Evolutionary conservation across 1,139 yeast species (phyloP), one percentile per base, ranked within the genome.

Genomic region (Kodamaea alishanica): DNA sequence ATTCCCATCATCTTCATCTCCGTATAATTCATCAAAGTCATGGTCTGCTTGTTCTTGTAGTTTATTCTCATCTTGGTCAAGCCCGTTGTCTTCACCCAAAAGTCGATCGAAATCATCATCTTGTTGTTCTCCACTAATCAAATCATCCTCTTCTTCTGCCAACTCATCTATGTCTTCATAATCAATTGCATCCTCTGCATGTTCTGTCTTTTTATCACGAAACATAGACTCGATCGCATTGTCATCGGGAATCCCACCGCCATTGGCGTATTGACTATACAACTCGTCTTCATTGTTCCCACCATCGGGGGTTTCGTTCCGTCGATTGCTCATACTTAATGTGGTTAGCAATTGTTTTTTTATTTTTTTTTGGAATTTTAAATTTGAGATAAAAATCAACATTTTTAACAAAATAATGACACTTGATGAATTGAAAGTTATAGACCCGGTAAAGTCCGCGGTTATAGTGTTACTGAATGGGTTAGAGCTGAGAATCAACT

Each of bases 121-220:
- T 11, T 34, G 32, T 15, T 15, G 20, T 15, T 15, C 20, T 15
- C 4, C 20, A 15, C 4, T 15, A 15, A 15, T 15, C 20, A 15
- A 55, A 2, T 51, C 52, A 20, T 79, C 87, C 39, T 88, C 96
- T 34, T 89, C 74, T n/a, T 70, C 97, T 0, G 97, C 97, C 41
- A 92, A 69, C 58, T 90, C 97, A 50, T 90, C 97, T 48, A 87
- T 95, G 56, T 88, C 96, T 54, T 88, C 97, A 57, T 86, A 92
- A 61, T 92, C 97, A 32, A 89, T 69, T n/a, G 98, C 97, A 58
- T 90, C 92, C 5, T 80, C 96, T 1, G 94, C 92, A 59, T 90
- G 97, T 42, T 74, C 58, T 0, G 82, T 77, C 30, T 54, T 55
- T 24, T 60, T 54, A 31, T 67, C 70, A 43, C 48, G 54, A 48